A percentile compares a stretch with the other conserved stretches of the same genome.
Evolutionary conservation across 441 rosid genomes (phyloP).

Genomic region (Adansonia grandidieri): DNA sequence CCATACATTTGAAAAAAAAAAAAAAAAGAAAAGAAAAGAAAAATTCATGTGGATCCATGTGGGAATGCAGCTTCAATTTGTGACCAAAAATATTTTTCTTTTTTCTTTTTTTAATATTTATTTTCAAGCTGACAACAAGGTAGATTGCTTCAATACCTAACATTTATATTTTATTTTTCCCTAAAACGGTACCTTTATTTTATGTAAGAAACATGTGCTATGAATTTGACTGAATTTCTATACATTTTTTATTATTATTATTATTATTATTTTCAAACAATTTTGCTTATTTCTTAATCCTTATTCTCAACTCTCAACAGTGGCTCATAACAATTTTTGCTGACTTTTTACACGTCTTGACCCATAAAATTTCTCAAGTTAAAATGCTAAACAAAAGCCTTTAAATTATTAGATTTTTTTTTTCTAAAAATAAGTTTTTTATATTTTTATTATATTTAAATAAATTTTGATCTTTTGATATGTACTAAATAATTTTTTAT

Average conservation of each 20-base stretch:
- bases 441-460: too few species aligned
- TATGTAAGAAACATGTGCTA: neutral
- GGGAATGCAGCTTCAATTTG: neutral
- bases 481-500: neutral
- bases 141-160: slow-evolving; percentile 10
- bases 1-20: neutral
- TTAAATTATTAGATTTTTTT: too few species aligned
- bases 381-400: too few species aligned
- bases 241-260: neutral
- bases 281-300: neutral
- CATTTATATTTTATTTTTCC: neutral
- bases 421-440: too few species aligned
- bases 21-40: neutral
- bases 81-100: neutral
- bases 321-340: neutral
- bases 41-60: slow-evolving; percentile 11
- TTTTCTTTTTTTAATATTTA: too few species aligned
- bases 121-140: neutral
- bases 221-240: neutral
- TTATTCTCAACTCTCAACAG: neutral
- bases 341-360: neutral
- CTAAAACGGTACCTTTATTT: neutral
- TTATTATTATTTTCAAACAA: neutral
- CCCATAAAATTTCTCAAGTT: neutral
- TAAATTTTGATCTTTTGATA: too few species aligned